A percentile compares a stretch with the other conserved stretches of the same genome.
Evolutionary conservation across 805 yeast species (phyloP).

Genomic region (Saccharomycopsis sp.): DNA sequence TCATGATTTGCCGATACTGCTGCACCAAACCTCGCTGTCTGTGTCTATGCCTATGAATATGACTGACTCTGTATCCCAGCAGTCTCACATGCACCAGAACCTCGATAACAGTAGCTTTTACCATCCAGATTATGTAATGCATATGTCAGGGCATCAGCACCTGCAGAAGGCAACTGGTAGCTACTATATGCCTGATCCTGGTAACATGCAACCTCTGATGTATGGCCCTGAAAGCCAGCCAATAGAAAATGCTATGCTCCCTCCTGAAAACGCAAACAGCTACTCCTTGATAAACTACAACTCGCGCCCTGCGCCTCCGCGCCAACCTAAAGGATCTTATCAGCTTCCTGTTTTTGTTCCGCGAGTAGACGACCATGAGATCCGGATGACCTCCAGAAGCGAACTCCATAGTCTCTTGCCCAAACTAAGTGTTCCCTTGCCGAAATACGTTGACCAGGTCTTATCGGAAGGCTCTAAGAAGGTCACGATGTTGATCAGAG

Average conservation of each 20-base stretch:
- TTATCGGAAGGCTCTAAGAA: not conserved
- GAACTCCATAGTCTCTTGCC: not conserved
- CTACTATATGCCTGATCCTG: not conserved
- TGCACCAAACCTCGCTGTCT: no score
- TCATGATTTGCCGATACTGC: no score
- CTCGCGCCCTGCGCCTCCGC: not conserved
- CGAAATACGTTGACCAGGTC: not conserved
- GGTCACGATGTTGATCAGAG: not conserved
- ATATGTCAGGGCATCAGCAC: not conserved
- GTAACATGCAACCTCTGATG: not conserved
- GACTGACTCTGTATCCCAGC: no score
- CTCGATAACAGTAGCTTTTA: no score
- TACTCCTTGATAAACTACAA: not conserved
- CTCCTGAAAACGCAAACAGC: not conserved
- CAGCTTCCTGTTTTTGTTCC: not conserved
- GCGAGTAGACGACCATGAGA: not conserved
- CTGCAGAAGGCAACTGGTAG: not conserved
- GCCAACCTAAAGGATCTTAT: not conserved
- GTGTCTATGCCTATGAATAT: no score
- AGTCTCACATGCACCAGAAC: not conserved
- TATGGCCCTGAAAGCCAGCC: not conserved
- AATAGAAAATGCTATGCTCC: not conserved
- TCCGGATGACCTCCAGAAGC: not conserved
- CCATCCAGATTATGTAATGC: no score
- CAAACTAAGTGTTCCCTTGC: not conserved